Percentiles rank a stretch among this genome's conserved stretches.
Conservation (phyloP, 257 asterid species). For the Nicotiana sylvestris region DNA sequence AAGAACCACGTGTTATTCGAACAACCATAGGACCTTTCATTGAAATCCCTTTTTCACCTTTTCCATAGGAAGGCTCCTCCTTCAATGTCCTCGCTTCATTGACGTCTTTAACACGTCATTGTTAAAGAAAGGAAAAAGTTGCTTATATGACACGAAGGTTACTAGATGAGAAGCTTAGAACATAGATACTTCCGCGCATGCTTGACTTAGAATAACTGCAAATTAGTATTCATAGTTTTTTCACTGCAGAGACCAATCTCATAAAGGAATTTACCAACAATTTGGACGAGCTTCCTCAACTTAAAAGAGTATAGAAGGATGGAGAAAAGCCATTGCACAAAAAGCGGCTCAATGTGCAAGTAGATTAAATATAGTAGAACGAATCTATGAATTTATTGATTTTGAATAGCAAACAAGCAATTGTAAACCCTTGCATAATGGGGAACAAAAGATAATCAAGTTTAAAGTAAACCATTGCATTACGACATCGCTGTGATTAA, state of each 20-base stretch:
- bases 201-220: background rate
- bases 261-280: background rate
- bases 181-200: background rate
- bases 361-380: background rate
- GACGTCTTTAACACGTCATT: background rate
- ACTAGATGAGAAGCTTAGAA: background rate
- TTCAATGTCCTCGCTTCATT: background rate
- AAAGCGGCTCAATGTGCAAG: background rate
- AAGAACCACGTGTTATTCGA: background rate
- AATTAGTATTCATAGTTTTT: background rate
- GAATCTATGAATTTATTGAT: background rate
- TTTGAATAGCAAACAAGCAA: too few relatives aligned
- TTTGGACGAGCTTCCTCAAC: background rate
- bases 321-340: background rate
- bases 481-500: too few relatives aligned
- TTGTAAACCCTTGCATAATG: background rate
- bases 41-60: background rate
- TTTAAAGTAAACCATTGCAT: too few relatives aligned
- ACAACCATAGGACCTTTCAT: background rate
- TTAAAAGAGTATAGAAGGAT: background rate
- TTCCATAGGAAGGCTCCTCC: background rate
- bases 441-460: background rate
- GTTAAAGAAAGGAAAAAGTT: background rate
- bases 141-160: background rate
- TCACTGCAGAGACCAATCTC: background rate